Evolutionary conservation across 139 green algal species (phyloP), one percentile per base, ranked within the genome.

Genomic region (Gonium pectorale): DNA sequence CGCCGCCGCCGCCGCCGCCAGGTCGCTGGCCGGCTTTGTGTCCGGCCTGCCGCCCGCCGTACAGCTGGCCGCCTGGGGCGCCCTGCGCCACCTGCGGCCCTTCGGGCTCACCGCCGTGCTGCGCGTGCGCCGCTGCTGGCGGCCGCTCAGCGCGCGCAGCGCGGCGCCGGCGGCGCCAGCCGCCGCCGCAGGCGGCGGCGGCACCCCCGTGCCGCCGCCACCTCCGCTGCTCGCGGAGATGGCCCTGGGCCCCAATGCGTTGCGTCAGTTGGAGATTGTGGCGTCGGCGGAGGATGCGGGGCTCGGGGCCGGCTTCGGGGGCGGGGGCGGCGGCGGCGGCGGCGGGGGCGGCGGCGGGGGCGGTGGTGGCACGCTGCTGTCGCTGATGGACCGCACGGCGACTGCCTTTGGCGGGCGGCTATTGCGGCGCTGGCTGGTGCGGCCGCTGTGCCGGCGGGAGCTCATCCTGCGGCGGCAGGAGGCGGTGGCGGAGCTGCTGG

Each of bases 351-450:
- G 37, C 35, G 37, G 27, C 35, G 79, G 74, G 24, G 96, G 37
- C 35, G 37, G 27, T 29, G 79, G 74, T 19, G 96, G 94, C 44
- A 96, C 92, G 8, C 87, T 99, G 77, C 86, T 99, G 44, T 94
- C 93, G 85, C 87, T 98, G 41, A 67, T 99, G 60, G 92, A 98
- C 86, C 91, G 92, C 59, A 97, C 94, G 15, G 44, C 52, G 46
- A 98, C 96, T 5, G 35, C 86, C 3, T 81, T 88, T 41, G 96
- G 96, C 1, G 82, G 84, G 0, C 89, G 96, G 31, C 74, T 96
- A 81, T 80, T 99, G 87, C 90, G 93, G 37, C 85, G 86, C 35
- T 99, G 96, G 96, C 82, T 97, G 66, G 83, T 85, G 17, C 88
- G 86, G 46, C 95, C 95, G 8, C 92, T 97, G 70, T 77, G 85